Base-by-base conservation (phyloP, 78 protist species). In the Chrysochromulina parva region DNA sequence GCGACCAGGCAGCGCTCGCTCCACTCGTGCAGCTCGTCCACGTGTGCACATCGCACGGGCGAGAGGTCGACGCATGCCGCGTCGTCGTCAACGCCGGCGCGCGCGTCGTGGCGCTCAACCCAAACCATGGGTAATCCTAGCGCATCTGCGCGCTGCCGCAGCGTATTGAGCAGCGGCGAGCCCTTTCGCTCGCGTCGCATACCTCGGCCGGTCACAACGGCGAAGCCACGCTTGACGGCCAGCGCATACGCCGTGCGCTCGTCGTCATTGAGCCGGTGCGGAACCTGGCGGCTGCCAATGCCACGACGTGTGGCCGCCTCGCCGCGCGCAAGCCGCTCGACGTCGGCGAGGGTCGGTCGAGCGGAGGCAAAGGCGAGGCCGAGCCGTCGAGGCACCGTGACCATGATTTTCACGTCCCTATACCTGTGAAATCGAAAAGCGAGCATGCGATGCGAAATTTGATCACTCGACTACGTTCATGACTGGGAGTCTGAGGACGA, bases 241-340 rank as follows among this genome's bases (percentile, higher is more conserved):
- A 14, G 52, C 52, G n/a, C 80, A 19, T 38, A 71, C 19, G 3
- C 52, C 22, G 52, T 19, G 80, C 16, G 80, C 52, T 71, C 80
- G 7, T 71, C 80, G 53, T 48, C 80, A 26, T 71, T 71, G 52
- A 71, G 80, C 80, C 80, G 80, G 52, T 71, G 80, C 14, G 80
- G 80, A 14, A 26, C 38, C 19, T 14, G 53, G 52, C 80, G 80
- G 24, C 20, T 10, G 80, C 80, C 80, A 9, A 19, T 26, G 80
- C 80, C 80, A 4, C 80, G 80, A 14, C 38, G 80, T 3, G 28
- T 1, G 26, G 80, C 80, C 6, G 28, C 28, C 24, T 17, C n/a
- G 52, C 80, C 80, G 1, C 50, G 53, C 52, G 80, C 20, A 3
- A 71, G 20, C 24, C 80, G 80, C 80, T n/a, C 53, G 53, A 71